phyloP scores from a whole-genome alignment of 176 grass and related monocot genomes.

The Bromus sterilis region DNA sequence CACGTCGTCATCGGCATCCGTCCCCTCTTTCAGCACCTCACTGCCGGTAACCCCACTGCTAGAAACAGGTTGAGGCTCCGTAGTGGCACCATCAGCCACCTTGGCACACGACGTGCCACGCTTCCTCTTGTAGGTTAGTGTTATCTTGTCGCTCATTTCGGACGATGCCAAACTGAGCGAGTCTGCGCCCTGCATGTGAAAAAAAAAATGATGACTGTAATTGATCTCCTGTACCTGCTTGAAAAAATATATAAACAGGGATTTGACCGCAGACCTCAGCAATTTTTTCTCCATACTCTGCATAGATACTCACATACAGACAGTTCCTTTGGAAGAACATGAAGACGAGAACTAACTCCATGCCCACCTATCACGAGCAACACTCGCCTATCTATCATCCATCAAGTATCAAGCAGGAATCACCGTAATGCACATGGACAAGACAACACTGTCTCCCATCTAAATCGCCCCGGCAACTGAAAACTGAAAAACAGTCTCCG shows the following conservation, averaged over 20 bases:
- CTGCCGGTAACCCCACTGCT: background rate
- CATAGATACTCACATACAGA: background rate
- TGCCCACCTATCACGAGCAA: too few species aligned
- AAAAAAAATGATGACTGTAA: background rate
- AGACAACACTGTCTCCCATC: too few species aligned
- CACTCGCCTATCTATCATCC: too few species aligned
- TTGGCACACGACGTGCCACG: background rate
- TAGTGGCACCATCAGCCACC: background rate
- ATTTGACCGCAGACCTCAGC: background rate
- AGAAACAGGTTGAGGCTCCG: conserved; percentile 20
- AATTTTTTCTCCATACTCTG: background rate
- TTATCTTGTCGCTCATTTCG: conserved; percentile 23
- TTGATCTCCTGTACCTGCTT: background rate
- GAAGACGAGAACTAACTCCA: background rate
- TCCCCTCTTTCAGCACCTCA: background rate
- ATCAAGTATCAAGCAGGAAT: too few species aligned
- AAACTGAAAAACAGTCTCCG: too few species aligned
- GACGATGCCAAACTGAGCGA: background rate
- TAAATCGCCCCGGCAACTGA: too few species aligned
- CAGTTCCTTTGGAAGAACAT: background rate
- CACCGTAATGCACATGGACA: too few species aligned
- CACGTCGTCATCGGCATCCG: background rate
- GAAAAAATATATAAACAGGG: background rate
- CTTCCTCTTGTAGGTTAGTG: conserved; percentile 57
- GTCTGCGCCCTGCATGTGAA: background rate